phyloP scores from a whole-genome alignment of 768 basidiomycete species.

The Russula griseocarnosa region DNA sequence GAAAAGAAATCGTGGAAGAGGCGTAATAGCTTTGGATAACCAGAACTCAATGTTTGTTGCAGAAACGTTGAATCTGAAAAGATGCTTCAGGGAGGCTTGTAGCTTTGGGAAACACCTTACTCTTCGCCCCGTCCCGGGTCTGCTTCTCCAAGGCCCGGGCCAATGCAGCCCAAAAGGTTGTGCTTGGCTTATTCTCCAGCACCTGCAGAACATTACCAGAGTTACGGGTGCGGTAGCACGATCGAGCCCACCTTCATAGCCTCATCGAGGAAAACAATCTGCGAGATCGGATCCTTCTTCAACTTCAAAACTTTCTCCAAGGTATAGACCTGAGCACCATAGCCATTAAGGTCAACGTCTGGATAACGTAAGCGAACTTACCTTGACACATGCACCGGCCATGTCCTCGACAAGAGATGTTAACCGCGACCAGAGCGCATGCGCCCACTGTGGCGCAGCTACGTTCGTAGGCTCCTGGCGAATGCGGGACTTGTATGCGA shows the following conservation, averaged over 20 bases:
- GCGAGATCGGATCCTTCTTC: conserved; percentile 79
- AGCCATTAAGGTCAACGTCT: background rate
- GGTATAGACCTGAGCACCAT: conserved; percentile 68
- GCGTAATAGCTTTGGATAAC: conserved; percentile 83
- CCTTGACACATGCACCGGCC: conserved; percentile 89
- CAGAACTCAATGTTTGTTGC: conserved; percentile 81
- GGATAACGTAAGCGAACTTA: conserved; percentile 27
- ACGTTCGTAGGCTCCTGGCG: conserved; percentile 87
- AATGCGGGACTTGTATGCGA: conserved; percentile 79
- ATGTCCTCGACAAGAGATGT: conserved; percentile 85
- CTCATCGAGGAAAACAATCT: conserved; percentile 82
- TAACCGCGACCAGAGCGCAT: conserved; percentile 75
- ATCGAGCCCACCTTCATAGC: conserved; percentile 73
- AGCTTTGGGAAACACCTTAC: conserved; percentile 39
- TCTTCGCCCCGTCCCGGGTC: conserved; percentile 72
- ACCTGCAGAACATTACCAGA: conserved; percentile 41
- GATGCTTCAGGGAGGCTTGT: background rate
- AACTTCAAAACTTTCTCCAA: conserved; percentile 89
- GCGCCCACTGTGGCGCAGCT: conserved; percentile 82
- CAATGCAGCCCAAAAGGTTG: conserved; percentile 85
- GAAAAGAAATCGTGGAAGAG: conserved; percentile 97
- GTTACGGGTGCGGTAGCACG: background rate
- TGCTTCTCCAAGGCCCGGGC: conserved; percentile 78
- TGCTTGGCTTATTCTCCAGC: conserved; percentile 87
- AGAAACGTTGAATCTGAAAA: conserved; percentile 79